Conservation (phyloP, 805 yeast genomes). For the Yarrowia hollandica region DNA sequence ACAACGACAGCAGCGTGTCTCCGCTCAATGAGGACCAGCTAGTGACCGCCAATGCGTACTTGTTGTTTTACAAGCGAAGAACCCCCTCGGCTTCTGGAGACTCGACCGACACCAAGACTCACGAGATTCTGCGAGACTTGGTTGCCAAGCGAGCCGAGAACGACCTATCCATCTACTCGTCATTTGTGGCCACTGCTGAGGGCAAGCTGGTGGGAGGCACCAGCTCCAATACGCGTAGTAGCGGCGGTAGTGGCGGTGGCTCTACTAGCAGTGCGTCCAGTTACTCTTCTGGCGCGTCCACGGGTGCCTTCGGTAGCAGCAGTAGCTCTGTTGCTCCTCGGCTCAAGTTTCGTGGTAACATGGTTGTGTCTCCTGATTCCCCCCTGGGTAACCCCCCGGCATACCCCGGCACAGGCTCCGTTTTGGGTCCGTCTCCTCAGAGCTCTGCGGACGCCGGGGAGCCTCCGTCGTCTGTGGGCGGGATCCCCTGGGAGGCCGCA, state of each 20-base stretch:
- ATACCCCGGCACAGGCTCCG: slow-evolving; percentile 16
- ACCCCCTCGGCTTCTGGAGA: slow-evolving; percentile 16
- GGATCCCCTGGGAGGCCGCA: slow-evolving; percentile 23
- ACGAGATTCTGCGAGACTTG: slow-evolving; percentile 1
- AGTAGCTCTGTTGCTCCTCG: slow-evolving; percentile 12
- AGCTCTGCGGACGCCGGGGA: slow-evolving; percentile 17
- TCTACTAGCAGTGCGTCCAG: slow-evolving; percentile 25
- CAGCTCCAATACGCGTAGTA: slow-evolving; percentile 6
- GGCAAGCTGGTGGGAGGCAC: slow-evolving; percentile 4
- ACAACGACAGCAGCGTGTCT: slow-evolving; percentile 64
- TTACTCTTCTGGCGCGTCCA: slow-evolving; percentile 14
- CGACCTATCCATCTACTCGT: slow-evolving; percentile 4
- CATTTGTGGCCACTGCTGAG: not conserved
- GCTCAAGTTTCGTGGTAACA: slow-evolving; percentile 21
- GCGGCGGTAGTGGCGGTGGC: slow-evolving; percentile 27
- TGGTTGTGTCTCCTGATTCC: slow-evolving; percentile 8
- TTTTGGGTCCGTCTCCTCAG: slow-evolving; percentile 28
- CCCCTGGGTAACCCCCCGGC: slow-evolving; percentile 21
- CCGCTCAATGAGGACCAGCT: slow-evolving; percentile 61
- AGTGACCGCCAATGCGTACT: slow-evolving; percentile 74
- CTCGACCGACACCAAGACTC: slow-evolving; percentile 14
- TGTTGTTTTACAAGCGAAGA: slow-evolving; percentile 73
- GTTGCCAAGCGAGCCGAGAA: slow-evolving; percentile 11
- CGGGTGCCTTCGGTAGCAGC: slow-evolving; percentile 13
- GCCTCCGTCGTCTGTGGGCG: slow-evolving; percentile 10